These are phyloP conservation scores for Colletotrichum sp. DNA, from an alignment of 2,329 filamentous ascomycete species.

Conservation along the genomic window DNA sequence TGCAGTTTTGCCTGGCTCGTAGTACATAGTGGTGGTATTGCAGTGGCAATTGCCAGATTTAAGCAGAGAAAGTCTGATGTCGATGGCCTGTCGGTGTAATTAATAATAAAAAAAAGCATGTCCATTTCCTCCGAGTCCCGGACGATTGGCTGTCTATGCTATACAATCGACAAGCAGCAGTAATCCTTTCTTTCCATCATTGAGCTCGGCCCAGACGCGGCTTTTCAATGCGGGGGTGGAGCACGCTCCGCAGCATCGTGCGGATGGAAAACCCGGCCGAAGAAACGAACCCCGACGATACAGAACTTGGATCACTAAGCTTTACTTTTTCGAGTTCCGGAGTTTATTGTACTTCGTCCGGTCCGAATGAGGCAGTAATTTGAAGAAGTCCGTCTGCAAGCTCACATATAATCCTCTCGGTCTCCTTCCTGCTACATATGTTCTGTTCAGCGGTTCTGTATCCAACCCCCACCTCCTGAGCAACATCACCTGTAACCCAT, in stretches of 20 bases:
- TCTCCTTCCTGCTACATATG: neutral
- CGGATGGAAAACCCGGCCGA: neutral
- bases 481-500: neutral
- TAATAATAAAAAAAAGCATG: neutral
- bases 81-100: neutral
- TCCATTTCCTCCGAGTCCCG: neutral
- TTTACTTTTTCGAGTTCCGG: neutral
- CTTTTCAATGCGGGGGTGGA: neutral
- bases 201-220: neutral
- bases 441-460: neutral
- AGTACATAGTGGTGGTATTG: conserved; percentile 20
- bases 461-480: neutral
- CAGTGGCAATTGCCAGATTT: neutral
- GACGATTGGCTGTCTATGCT: neutral
- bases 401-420: neutral
- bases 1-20: conserved; percentile 23
- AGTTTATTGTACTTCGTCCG: neutral
- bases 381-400: neutral
- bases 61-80: neutral
- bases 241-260: neutral
- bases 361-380: neutral
- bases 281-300: neutral
- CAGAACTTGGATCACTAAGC: neutral
- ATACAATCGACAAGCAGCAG: neutral
- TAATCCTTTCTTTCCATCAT: neutral